Conservation (phyloP, 108 stramenopile genomes). For the Cyclotella choctawhatcheeana region DNA sequence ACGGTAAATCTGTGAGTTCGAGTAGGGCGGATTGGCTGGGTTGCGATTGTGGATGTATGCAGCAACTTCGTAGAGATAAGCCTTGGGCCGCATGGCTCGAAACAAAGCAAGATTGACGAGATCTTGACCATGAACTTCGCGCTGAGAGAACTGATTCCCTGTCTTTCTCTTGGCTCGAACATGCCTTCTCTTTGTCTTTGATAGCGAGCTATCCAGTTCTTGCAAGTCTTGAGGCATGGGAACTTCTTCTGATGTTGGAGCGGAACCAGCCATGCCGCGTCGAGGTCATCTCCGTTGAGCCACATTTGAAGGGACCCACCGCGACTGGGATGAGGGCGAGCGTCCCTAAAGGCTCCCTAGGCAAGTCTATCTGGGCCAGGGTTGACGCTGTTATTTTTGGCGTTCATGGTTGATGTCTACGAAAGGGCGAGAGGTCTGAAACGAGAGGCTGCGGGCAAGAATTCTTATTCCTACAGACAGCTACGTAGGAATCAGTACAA, state of each 20-base stretch:
- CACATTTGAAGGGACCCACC: conserved; percentile 1
- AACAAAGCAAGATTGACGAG: conserved; percentile 25
- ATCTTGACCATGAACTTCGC: conserved; percentile 26
- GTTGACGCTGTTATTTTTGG: neutral
- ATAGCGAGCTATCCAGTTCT: conserved; percentile 10
- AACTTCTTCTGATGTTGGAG: neutral
- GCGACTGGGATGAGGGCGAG: neutral
- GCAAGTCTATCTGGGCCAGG: conserved; percentile 2
- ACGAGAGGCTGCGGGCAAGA: neutral
- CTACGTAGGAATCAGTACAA: neutral
- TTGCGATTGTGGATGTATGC: conserved; percentile 26
- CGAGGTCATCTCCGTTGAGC: neutral
- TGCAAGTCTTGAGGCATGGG: conserved; percentile 14
- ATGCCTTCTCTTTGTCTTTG: conserved; percentile 3
- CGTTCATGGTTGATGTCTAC: neutral
- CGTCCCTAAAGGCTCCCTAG: neutral
- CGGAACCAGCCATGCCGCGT: neutral
- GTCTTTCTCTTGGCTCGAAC: conserved; percentile 3
- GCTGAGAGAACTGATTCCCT: conserved; percentile 11
- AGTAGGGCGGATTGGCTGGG: conserved; percentile 7
- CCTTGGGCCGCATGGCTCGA: conserved; percentile 19
- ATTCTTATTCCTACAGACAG: neutral
- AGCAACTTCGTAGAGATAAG: conserved; percentile 19
- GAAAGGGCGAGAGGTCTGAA: neutral
- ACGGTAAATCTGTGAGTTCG: conserved; percentile 7